phyloP scores from a whole-genome alignment of 2,329 filamentous ascomycete genomes.

The Pseudopyricularia javanii region DNA sequence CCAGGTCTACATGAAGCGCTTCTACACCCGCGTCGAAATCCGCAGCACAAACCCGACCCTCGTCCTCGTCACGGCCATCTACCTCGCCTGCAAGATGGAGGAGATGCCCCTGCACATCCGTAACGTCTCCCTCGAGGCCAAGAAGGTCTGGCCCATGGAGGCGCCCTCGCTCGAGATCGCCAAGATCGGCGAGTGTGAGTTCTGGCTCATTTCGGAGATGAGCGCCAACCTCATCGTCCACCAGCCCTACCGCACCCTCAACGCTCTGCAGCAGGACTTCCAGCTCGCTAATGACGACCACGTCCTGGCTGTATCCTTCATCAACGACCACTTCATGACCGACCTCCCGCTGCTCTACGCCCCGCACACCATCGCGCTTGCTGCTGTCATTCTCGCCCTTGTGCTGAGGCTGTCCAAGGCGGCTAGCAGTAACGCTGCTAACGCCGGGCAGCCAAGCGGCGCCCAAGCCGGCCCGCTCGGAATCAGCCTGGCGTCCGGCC shows the following conservation, averaged over 20 bases:
- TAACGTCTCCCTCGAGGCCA: constrained; percentile 75
- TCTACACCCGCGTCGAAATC: constrained; percentile 85
- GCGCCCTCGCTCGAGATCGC: constrained; percentile 54
- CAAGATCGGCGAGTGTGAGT: constrained; percentile 87
- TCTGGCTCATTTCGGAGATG: constrained; percentile 83
- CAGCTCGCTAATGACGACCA: constrained; percentile 66
- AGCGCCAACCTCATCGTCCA: constrained; percentile 80
- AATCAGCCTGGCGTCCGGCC: constrained; percentile 3
- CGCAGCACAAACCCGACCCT: constrained; percentile 88
- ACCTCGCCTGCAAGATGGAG: constrained; percentile 96
- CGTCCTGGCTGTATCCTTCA: constrained; percentile 64
- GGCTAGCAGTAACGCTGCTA: not conserved
- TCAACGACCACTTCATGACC: constrained; percentile 89
- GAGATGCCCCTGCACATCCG: constrained; percentile 95
- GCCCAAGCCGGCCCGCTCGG: constrained; percentile 5
- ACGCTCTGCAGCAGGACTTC: constrained; percentile 57
- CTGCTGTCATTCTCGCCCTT: constrained; percentile 73
- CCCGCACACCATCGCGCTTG: constrained; percentile 81
- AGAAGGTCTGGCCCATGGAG: constrained; percentile 60
- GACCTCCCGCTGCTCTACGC: constrained; percentile 77
- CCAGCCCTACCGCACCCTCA: constrained; percentile 77
- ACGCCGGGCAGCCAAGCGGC: constrained; percentile 6
- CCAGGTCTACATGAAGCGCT: constrained; percentile 87
- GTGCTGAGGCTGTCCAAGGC: constrained; percentile 43
- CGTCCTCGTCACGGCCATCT: constrained; percentile 83